phyloP scores from a whole-genome alignment of 1,284 basidiomycete species.

The Farysia itapuensis region DNA sequence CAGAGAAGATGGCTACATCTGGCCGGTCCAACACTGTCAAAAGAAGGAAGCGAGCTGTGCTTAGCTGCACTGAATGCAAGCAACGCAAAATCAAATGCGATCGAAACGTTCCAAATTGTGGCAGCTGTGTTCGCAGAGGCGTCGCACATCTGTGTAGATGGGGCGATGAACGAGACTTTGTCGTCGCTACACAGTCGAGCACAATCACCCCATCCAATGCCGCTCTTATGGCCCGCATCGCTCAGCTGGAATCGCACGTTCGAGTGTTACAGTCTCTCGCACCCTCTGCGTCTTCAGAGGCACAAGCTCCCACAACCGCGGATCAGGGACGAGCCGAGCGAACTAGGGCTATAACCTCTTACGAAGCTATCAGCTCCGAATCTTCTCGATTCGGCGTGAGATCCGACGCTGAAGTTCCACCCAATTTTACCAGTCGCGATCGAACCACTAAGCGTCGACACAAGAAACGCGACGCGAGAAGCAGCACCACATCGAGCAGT shows the following conservation, averaged over 20 bases:
- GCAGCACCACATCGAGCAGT: constrained; percentile 12
- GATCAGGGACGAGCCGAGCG: constrained; percentile 3
- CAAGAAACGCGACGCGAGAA: not conserved
- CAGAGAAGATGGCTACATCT: constrained; percentile 5
- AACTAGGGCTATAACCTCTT: no score
- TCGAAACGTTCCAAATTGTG: constrained; percentile 44
- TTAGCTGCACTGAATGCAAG: constrained; percentile 45
- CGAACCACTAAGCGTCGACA: constrained; percentile 1
- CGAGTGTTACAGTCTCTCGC: constrained; percentile 28
- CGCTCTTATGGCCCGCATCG: constrained; percentile 39
- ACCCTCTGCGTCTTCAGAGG: constrained; percentile 5
- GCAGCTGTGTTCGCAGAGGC: constrained; percentile 38
- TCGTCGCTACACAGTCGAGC: constrained; percentile 15
- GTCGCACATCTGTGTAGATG: constrained; percentile 42
- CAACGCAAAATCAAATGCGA: constrained; percentile 49
- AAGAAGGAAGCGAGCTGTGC: constrained; percentile 34
- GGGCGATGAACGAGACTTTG: constrained; percentile 44
- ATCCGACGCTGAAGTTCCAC: constrained; percentile 13
- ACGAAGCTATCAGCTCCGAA: constrained; percentile 9
- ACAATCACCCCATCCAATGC: constrained; percentile 37
- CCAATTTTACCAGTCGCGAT: constrained; percentile 27
- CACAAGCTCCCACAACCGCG: not conserved
- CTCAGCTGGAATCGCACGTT: constrained; percentile 35
- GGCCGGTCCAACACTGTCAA: constrained; percentile 25
- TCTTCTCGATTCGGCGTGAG: constrained; percentile 18